These are phyloP conservation scores for Allomyces macrogynus DNA, from an alignment of 192 early-diverging fungal species.

Conservation along the genomic window DNA sequence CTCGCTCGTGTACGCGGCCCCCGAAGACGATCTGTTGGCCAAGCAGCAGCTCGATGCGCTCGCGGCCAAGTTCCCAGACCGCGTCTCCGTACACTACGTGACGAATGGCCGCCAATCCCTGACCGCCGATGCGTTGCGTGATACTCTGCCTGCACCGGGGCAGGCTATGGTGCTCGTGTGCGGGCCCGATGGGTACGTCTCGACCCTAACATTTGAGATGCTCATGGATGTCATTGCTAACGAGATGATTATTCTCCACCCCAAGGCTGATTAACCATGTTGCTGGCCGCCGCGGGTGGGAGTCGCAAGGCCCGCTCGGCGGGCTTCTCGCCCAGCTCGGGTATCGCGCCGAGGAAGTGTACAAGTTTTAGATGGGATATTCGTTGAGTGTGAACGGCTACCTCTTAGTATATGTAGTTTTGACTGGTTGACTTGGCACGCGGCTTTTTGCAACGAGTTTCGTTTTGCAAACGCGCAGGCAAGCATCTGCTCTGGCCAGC, in stretches of 20 bases:
- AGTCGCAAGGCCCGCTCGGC: background rate
- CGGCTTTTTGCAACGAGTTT: too few relatives aligned
- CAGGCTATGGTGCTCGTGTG: background rate
- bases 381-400: too few relatives aligned
- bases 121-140: background rate
- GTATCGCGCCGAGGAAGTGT: background rate
- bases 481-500: too few relatives aligned
- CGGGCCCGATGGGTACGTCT: background rate
- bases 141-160: background rate
- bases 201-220: too few relatives aligned
- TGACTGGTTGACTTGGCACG: too few relatives aligned
- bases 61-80: background rate
- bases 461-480: too few relatives aligned
- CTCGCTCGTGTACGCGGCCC: background rate
- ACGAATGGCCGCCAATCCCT: background rate
- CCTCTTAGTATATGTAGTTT: too few relatives aligned
- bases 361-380: background rate
- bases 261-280: background rate
- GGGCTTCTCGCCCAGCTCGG: constrained; percentile 3
- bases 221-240: background rate
- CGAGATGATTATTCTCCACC: background rate
- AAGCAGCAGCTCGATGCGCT: background rate
- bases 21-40: too few relatives aligned
- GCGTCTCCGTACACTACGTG: background rate
- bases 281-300: background rate